phyloP scores from a whole-genome alignment of 1,284 basidiomycete species.

The Trichosporon sp. region DNA sequence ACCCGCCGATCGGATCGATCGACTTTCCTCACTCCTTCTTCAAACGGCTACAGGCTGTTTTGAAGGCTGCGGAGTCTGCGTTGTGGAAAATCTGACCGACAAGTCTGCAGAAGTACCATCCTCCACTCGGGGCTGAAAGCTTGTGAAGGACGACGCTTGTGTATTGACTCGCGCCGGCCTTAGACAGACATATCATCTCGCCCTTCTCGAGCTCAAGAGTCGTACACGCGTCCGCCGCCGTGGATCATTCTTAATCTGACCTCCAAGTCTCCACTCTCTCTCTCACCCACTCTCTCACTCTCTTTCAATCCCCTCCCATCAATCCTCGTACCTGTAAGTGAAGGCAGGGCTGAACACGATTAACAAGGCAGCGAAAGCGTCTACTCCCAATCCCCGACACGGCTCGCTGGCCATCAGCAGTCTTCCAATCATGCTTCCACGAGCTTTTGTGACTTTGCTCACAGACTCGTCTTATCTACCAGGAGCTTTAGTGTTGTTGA shows the following conservation, averaged over 20 bases:
- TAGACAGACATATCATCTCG: no score
- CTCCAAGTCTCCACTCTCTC: no score
- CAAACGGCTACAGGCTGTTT: background rate
- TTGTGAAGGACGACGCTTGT: no score
- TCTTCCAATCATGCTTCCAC: conserved; percentile 18
- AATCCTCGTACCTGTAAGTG: background rate
- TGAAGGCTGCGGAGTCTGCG: no score
- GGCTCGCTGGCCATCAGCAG: background rate
- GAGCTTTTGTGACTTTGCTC: conserved; percentile 80
- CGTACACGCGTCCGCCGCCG: background rate
- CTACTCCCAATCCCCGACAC: background rate
- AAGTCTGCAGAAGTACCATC: background rate
- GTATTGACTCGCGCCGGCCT: no score
- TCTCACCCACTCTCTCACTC: background rate
- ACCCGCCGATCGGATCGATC: no score
- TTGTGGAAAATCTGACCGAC: no score
- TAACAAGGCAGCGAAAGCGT: no score
- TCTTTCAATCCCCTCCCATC: background rate
- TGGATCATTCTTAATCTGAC: no score
- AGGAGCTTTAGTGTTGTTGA: conserved; percentile 78
- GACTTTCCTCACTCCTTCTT: background rate
- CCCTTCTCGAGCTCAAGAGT: background rate
- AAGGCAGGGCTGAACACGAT: background rate
- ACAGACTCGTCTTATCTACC: conserved; percentile 87
- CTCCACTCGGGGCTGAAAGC: background rate